Evolutionary conservation across 106 monocot species (phyloP).

Genomic region (Apostasia shenzhenica): DNA sequence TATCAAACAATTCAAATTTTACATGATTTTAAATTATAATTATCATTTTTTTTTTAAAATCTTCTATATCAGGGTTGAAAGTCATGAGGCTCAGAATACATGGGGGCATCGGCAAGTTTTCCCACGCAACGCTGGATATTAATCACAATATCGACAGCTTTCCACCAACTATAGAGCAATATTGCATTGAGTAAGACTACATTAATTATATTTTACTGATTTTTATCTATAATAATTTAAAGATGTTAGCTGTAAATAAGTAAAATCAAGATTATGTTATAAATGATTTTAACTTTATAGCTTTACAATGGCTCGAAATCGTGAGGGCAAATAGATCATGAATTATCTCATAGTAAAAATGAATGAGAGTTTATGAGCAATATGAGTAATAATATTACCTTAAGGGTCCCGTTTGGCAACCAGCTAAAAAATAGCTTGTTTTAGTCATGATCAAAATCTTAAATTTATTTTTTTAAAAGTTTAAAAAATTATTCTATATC

Average conservation of each 20-base stretch:
- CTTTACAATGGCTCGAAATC: too few relatives aligned
- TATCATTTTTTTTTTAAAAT: neutral
- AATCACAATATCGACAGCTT: slow-evolving; percentile 5
- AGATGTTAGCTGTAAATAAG: neutral
- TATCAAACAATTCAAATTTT: neutral
- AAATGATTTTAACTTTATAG: neutral
- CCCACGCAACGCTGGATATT: slow-evolving; percentile 34
- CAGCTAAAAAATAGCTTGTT: too few relatives aligned
- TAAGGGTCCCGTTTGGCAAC: too few relatives aligned
- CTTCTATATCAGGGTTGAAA: slow-evolving; percentile 13
- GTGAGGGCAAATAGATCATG: too few relatives aligned
- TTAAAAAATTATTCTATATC: too few relatives aligned
- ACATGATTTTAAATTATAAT: neutral
- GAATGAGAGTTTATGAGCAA: too few relatives aligned
- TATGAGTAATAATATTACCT: too few relatives aligned
- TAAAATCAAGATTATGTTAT: neutral
- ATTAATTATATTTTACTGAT: neutral
- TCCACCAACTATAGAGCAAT: slow-evolving; percentile 5
- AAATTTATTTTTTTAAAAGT: too few relatives aligned
- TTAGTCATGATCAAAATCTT: too few relatives aligned
- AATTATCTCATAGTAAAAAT: too few relatives aligned
- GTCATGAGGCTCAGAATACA: slow-evolving; percentile 39
- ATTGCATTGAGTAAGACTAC: slow-evolving; percentile 26
- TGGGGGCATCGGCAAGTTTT: slow-evolving; percentile 38
- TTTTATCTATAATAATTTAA: neutral